phyloP scores from a whole-genome alignment of 78 protist genomes.

The Protostelium mycophagum region DNA sequence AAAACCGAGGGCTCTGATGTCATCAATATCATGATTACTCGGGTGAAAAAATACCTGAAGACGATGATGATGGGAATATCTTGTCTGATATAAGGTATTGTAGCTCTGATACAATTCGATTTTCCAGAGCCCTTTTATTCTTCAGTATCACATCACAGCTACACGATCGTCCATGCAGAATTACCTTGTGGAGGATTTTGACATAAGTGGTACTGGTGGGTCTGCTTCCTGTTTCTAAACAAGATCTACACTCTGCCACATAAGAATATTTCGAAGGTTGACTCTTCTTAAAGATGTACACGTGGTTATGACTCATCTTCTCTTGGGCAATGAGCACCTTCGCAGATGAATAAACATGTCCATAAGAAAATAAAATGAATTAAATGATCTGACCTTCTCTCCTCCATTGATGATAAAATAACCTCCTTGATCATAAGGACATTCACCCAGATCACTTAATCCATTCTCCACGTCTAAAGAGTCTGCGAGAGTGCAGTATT shows the following conservation, averaged over 20 bases:
- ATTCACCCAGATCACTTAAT: constrained; percentile 84
- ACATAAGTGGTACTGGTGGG: constrained; percentile 63
- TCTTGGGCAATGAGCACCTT: constrained; percentile 97
- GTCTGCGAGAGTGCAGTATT: constrained; percentile 76
- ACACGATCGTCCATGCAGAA: neutral
- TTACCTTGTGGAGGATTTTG: constrained; percentile 47
- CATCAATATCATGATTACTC: neutral
- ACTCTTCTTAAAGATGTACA: constrained; percentile 85
- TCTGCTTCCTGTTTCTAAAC: constrained; percentile 61
- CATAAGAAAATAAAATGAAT: too few relatives aligned
- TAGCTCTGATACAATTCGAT: constrained; percentile 38
- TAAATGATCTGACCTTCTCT: constrained; percentile 83
- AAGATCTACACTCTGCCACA: constrained; percentile 92
- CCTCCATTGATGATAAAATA: constrained; percentile 99
- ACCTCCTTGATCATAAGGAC: constrained; percentile 98
- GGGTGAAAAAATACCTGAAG: constrained; percentile 49
- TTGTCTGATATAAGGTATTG: constrained; percentile 60
- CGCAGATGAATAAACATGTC: neutral
- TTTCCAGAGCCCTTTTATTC: constrained; percentile 7
- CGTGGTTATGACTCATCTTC: constrained; percentile 88
- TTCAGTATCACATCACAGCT: constrained; percentile 6
- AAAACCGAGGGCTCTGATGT: constrained; percentile 81
- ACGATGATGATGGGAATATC: constrained; percentile 88
- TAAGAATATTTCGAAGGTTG: constrained; percentile 70
- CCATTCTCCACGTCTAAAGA: constrained; percentile 39